Evolutionary conservation across 2,329 filamentous ascomycete genomes (phyloP), one percentile per base, ranked within the genome.

Genomic region (Neonectria ditissima): DNA sequence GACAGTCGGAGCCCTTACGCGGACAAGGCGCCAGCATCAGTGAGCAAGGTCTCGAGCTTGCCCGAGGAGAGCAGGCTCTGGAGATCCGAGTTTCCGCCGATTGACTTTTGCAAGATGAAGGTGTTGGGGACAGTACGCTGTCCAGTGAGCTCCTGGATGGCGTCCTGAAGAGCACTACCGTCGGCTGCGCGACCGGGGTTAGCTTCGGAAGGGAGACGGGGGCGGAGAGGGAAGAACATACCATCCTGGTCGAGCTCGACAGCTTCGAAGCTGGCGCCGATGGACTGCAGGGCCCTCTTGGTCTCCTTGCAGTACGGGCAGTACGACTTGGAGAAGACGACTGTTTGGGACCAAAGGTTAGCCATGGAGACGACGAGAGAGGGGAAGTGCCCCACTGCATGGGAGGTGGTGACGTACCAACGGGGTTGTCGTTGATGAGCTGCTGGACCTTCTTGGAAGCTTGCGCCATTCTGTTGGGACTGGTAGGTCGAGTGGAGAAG

Each of bases 301-400:
- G 91, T 89, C 64, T 89, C 85, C 62, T 82, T 86, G 87, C 95
- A 98, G 87, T 97, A 97, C 13, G 94, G 94, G 87, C 96, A 99
- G 84, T 93, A 97, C 16, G 91, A 93, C 85, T 99, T 99, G 82
- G 91, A 94, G 87, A 99, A 99, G 78, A 99, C 92, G 74, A 96
- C 92, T 92, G 54, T 6, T 34, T 20, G n/a, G 34, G 26, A 50
- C 34, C 7, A 44, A 20, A 32, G 32, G 50, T 63, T 26, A 24
- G 44, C n/a, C n/a, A 41, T 8, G n/a, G 44, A 32, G 45, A 18
- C 51, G 26, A 41, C 44, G 4, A 56, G 52, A 11, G 26, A 57
- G n/a, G 13, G 26, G 18, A 60, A 62, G 55, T 22, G 58, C 65
- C 54, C 62, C 56, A 54, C 56, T 43, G 30, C n/a, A 18, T 16